Conservation (phyloP, 495 filamentous ascomycete species). For the Xylaria curta region DNA sequence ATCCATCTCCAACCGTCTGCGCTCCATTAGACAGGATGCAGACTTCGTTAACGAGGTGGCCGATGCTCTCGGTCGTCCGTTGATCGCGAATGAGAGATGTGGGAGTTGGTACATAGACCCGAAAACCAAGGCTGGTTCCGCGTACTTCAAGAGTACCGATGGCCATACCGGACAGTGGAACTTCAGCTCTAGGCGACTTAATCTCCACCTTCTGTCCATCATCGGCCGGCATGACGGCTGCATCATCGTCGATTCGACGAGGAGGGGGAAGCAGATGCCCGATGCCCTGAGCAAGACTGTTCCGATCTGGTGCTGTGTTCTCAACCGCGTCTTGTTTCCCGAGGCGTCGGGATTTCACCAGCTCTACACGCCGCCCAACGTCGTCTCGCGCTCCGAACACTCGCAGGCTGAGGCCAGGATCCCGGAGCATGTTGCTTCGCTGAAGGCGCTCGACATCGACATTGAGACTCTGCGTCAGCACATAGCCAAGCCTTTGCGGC, state of each 20-base stretch:
- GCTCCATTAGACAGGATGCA: conserved; percentile 72
- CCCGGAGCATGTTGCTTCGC: conserved; percentile 66
- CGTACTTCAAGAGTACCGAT: conserved; percentile 98
- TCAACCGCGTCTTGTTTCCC: conserved; percentile 83
- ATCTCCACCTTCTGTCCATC: conserved; percentile 75
- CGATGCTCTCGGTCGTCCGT: conserved; percentile 63
- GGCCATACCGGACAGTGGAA: conserved; percentile 89
- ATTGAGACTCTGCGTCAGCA: conserved; percentile 38
- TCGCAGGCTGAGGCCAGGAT: conserved; percentile 76
- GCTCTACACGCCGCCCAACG: conserved; percentile 69
- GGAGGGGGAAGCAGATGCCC: conserved; percentile 90
- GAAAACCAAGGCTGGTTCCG: conserved; percentile 67
- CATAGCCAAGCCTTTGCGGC: conserved; percentile 65
- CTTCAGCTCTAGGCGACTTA: conserved; percentile 83
- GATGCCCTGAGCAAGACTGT: conserved; percentile 93
- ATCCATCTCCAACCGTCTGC: conserved; percentile 78
- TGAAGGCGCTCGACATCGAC: conserved; percentile 52
- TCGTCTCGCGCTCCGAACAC: conserved; percentile 75
- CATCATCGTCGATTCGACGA: conserved; percentile 94
- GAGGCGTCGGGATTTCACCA: conserved; percentile 50
- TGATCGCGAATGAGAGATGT: conserved; percentile 93
- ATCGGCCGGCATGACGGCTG: conserved; percentile 72
- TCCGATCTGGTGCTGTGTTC: conserved; percentile 87
- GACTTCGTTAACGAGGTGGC: conserved; percentile 66
- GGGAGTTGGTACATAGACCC: conserved; percentile 94